Evolutionary conservation across 163 green algal species (phyloP), one percentile per base, ranked within the genome.

Genomic region (Volvox carteri): DNA sequence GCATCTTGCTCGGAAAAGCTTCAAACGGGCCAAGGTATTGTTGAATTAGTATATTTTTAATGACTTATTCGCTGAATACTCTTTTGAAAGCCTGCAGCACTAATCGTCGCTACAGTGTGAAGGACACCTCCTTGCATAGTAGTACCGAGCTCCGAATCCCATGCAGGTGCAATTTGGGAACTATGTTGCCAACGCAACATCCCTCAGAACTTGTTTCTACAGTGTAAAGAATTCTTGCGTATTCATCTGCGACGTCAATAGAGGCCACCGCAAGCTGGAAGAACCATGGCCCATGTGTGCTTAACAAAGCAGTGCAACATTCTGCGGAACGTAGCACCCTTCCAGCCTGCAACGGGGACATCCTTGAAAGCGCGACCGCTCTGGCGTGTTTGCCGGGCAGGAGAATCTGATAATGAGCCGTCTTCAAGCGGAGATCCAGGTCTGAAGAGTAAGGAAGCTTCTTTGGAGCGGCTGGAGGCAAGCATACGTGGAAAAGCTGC

Each of bases 381-480:
- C 60, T 28, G 65, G 35, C 65, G 65, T 19, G 65, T 80, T 39
- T 42, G 42, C 41, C 28, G 73, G 44, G 73, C 73, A 42, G 73
- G 42, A 23, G 73, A 62, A 5, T 42, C 39, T 30, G 44, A 41
- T 41, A 62, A 87, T 28, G 65, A 46, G 6, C 81, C 81, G 6
- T 72, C 65, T 6, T 56, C 65, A 18, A 80, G 65, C 81, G 30
- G 25, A 1, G n/a, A 65, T 41, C 9, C 48, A 11, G 33, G 54
- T 12, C 9, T 68, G 23, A 33, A 87, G 11, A 56, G 21, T 21
- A 88, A 88, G 68, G 93, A 95, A 84, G 42, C 65, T 25, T 56
- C 76, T 6, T 33, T 95, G 37, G 93, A 94, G 68, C 76, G 86
- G 4, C 78, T 95, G 33, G 93, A 95, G 90, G 92, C 93, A 18